Conservation (phyloP, 2,329 filamentous ascomycete genomes). For the Botryotinia calthae region DNA sequence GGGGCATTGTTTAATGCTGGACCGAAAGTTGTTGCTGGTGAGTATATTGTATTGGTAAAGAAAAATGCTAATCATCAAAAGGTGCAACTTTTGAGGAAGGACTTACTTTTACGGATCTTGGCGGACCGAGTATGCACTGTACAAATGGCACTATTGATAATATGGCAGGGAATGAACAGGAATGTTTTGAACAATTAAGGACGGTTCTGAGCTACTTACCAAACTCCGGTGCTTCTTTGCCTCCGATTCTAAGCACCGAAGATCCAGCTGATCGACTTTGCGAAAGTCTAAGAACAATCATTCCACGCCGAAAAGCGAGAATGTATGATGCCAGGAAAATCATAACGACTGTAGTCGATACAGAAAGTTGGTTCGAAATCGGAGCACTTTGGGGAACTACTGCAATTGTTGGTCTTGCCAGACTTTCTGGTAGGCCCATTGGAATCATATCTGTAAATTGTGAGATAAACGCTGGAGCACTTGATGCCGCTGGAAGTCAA, state of each 20-base stretch:
- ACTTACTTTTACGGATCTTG: slow-evolving; percentile 55
- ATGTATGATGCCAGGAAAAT: slow-evolving; percentile 60
- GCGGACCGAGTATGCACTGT: slow-evolving; percentile 60
- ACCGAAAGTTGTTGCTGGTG: slow-evolving; percentile 56
- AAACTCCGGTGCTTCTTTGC: slow-evolving; percentile 53
- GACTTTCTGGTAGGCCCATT: slow-evolving; percentile 55
- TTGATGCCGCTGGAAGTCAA: slow-evolving; percentile 59
- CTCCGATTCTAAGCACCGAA: slow-evolving; percentile 46
- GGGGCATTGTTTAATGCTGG: slow-evolving; percentile 63
- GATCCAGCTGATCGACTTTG: slow-evolving; percentile 52
- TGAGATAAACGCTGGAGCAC: slow-evolving; percentile 59
- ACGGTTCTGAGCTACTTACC: slow-evolving; percentile 57
- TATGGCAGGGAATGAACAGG: slow-evolving; percentile 57
- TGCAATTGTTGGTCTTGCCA: slow-evolving; percentile 58
- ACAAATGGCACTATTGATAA: slow-evolving; percentile 67
- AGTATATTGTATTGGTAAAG: neutral
- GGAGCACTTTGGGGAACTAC: slow-evolving; percentile 61
- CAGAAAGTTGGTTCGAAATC: slow-evolving; percentile 60
- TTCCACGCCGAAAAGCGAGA: slow-evolving; percentile 55
- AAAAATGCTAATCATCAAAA: neutral
- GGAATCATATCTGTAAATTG: slow-evolving; percentile 60
- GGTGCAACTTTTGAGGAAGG: slow-evolving; percentile 63
- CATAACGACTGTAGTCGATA: slow-evolving; percentile 56
- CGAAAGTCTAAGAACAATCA: slow-evolving; percentile 51
- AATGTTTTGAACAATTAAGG: slow-evolving; percentile 59